A percentile compares a stretch with the other conserved stretches of the same genome.
Conservation (phyloP, 2,329 filamentous ascomycete species). For the Penicillium corylophilum region DNA sequence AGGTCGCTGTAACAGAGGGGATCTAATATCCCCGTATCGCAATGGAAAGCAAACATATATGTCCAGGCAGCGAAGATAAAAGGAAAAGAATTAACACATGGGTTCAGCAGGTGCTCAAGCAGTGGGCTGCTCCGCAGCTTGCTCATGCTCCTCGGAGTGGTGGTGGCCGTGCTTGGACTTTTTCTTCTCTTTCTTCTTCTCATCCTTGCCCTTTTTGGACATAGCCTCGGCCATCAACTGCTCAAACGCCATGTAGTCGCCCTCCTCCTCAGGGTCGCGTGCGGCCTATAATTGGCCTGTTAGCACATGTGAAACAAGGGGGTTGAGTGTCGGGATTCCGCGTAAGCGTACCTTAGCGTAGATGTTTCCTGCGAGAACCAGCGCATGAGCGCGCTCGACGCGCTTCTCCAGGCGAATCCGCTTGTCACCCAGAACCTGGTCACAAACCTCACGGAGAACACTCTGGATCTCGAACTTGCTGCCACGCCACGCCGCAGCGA, state of each 20-base stretch:
- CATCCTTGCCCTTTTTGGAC: constrained; percentile 83
- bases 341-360: constrained; percentile 70
- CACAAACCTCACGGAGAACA: constrained; percentile 91
- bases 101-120: constrained; percentile 7
- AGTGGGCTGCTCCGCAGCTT: constrained; percentile 10
- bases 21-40: neutral
- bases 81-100: neutral
- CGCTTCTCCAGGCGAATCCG: constrained; percentile 80
- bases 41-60: constrained; percentile 13
- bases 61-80: constrained; percentile 7
- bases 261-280: constrained; percentile 91
- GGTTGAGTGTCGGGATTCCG: neutral
- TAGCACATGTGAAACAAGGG: constrained; percentile 4
- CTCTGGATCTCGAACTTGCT: constrained; percentile 98
- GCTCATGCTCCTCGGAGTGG: constrained; percentile 14
- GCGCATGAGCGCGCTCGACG: constrained; percentile 83
- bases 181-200: constrained; percentile 68
- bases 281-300: constrained; percentile 60
- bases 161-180: constrained; percentile 43
- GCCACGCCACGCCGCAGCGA: constrained; percentile 93
- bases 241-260: constrained; percentile 98
- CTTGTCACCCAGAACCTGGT: constrained; percentile 76
- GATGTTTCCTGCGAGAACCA: constrained; percentile 85
- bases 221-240: constrained; percentile 96
- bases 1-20: constrained; percentile 5